Conservation (phyloP, 148 eudicot species). For the Pouteria glomerata region DNA sequence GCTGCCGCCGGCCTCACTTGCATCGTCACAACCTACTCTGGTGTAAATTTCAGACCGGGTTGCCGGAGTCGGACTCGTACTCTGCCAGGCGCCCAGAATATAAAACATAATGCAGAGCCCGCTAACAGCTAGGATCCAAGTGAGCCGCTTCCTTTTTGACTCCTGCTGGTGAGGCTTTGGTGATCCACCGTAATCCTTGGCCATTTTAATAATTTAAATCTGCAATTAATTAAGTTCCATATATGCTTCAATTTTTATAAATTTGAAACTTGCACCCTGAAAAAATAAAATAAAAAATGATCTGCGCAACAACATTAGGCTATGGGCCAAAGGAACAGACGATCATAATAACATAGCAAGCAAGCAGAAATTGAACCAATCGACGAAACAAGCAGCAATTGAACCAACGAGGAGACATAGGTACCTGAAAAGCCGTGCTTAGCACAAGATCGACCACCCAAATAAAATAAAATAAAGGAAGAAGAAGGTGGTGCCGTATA, state of each 20-base stretch:
- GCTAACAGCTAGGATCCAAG: conserved; percentile 57
- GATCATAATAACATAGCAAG: not conserved
- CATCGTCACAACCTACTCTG: conserved; percentile 34
- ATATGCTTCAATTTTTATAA: not conserved
- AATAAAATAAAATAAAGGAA: not conserved
- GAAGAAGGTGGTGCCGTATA: not conserved
- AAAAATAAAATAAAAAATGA: not conserved
- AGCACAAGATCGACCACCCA: not conserved
- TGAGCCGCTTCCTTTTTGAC: conserved; percentile 50
- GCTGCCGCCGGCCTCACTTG: not conserved
- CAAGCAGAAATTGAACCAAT: not conserved
- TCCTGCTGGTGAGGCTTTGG: conserved; percentile 61
- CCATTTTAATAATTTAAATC: conserved; percentile 54
- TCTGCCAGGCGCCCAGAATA: conserved; percentile 77
- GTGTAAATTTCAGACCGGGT: conserved; percentile 26
- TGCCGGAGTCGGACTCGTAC: conserved; percentile 24
- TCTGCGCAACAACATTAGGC: not conserved
- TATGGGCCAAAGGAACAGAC: not conserved
- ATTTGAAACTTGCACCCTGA: not conserved
- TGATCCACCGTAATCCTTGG: conserved; percentile 59
- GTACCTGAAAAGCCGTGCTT: not conserved
- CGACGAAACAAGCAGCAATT: no score
- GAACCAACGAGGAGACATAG: not conserved
- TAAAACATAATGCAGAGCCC: conserved; percentile 72
- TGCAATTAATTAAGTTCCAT: not conserved